phyloP scores from a whole-genome alignment of 75 land plant species.

The Gnetum montanum region DNA sequence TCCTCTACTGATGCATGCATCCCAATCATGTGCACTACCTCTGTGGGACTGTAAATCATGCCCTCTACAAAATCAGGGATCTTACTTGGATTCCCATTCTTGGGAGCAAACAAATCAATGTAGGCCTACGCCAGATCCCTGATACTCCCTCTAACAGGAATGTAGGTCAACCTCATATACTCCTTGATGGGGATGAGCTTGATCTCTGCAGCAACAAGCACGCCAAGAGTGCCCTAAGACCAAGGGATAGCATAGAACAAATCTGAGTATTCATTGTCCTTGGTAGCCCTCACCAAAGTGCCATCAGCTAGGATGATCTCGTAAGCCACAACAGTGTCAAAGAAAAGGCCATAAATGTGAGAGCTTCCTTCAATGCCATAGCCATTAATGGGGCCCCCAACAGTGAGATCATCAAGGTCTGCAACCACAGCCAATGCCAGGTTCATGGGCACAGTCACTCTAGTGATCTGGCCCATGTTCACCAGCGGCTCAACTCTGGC shows the following conservation, averaged over 20 bases:
- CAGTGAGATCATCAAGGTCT: slow-evolving; percentile 89
- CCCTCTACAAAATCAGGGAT: slow-evolving; percentile 93
- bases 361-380: slow-evolving; percentile 96
- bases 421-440: slow-evolving; percentile 91
- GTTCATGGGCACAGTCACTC: slow-evolving; percentile 83
- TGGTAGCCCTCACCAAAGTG: slow-evolving; percentile 67
- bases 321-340: slow-evolving; percentile 91
- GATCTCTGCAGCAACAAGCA: slow-evolving; percentile 91
- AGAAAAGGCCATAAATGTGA: slow-evolving; percentile 79
- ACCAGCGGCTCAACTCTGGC: slow-evolving; percentile 86
- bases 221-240: slow-evolving; percentile 92
- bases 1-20: slow-evolving; percentile 79
- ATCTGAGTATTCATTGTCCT: slow-evolving; percentile 81
- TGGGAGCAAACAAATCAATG: slow-evolving; percentile 69
- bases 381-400: slow-evolving; percentile 90
- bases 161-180: slow-evolving; percentile 81
- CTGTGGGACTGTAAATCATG: slow-evolving; percentile 70
- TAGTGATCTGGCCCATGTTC: slow-evolving; percentile 86
- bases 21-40: slow-evolving; percentile 79
- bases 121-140: slow-evolving; percentile 79
- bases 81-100: slow-evolving; percentile 78
- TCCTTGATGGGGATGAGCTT: slow-evolving; percentile 80
- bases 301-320: slow-evolving; percentile 86
- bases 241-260: slow-evolving; percentile 94
- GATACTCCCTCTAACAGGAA: slow-evolving; percentile 51